phyloP scores from a whole-genome alignment of 2,329 filamentous ascomycete species.

The Alternaria arbusti region DNA sequence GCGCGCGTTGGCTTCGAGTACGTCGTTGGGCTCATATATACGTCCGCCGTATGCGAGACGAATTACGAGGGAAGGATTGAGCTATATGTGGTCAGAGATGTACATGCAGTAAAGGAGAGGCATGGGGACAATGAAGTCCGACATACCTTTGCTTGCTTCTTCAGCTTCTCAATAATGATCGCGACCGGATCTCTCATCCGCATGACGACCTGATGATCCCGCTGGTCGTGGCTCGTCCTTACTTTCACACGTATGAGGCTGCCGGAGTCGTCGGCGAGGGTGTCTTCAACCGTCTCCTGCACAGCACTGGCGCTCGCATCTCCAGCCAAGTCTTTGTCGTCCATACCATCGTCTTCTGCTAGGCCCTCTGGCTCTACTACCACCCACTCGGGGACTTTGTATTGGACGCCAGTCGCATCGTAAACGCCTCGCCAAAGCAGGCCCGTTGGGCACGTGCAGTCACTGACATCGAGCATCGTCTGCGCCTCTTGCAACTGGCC shows the following conservation, averaged over 20 bases:
- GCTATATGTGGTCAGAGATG: slow-evolving; percentile 42
- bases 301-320: not conserved
- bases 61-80: slow-evolving; percentile 65
- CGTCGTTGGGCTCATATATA: slow-evolving; percentile 72
- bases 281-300: slow-evolving; percentile 38
- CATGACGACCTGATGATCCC: slow-evolving; percentile 47
- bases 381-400: slow-evolving; percentile 55
- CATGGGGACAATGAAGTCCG: not conserved
- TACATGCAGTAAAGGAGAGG: not conserved
- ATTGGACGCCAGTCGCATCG: slow-evolving; percentile 52
- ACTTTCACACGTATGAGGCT: slow-evolving; percentile 42
- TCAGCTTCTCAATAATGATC: slow-evolving; percentile 67
- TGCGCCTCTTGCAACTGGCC: slow-evolving; percentile 66
- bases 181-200: slow-evolving; percentile 63
- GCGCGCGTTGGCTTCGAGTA: slow-evolving; percentile 68
- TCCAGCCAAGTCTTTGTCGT: slow-evolving; percentile 24
- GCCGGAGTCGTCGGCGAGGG: slow-evolving; percentile 19
- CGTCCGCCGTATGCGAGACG: slow-evolving; percentile 82
- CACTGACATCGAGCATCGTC: slow-evolving; percentile 78
- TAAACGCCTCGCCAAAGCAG: slow-evolving; percentile 51
- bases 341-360: slow-evolving; percentile 26
- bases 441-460: slow-evolving; percentile 56
- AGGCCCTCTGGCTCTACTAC: slow-evolving; percentile 53
- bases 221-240: slow-evolving; percentile 48
- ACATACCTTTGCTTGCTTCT: slow-evolving; percentile 68